Base-by-base conservation (phyloP, 2,329 filamentous ascomycete species). In the Juglanconis oblonga region DNA sequence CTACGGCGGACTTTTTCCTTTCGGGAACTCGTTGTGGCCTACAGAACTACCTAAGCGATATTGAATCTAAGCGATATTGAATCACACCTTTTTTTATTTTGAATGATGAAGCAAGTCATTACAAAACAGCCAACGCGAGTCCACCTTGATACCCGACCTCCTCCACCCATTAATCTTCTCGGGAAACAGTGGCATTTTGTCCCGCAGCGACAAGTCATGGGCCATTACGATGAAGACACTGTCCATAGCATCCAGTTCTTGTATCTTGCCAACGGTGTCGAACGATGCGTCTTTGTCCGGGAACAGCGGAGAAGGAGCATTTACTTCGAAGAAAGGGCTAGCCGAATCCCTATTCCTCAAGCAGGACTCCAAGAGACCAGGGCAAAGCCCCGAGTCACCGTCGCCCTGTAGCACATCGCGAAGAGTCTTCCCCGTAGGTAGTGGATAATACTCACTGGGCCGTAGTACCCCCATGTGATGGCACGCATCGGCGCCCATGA, bases 401-500 rank as follows among this genome's bases (percentile, higher is more conserved):
- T 11, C 35, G 35, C 8, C 35, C 7, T 11, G 8, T 8, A 8
- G 33, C 5, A 5, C 9, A 38, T 24, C 29, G n/a, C 13, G n/a
- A 24, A 24, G 24, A 4, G 4, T 17, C 11, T 38, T 40, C 9
- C 8, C 13, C 2, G 50, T 11, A 3, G 77, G 76, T 35, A 77
- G 56, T 1, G 73, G 74, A 1, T 69, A 55, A 50, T 72, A 71
- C 35, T 58, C 35, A 11, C 67, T 73, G 1, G 74, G 76, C 13
- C 76, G 68, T 17, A 76, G 66, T 45, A 70, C 67, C 35, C 76
- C 75, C 6, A 67, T 66, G 57, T 75, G 75, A 52, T 68, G 67
- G 38, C 63, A 65, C 2, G 64, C 36, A 40, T 68, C 67, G 33
- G 63, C 66, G 36, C 66, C 67, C 49, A 68, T 63, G 45, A 67